Evolutionary conservation across 306 rosid genomes (phyloP), one percentile per base, ranked within the genome.

Genomic region (Purshia tridentata): DNA sequence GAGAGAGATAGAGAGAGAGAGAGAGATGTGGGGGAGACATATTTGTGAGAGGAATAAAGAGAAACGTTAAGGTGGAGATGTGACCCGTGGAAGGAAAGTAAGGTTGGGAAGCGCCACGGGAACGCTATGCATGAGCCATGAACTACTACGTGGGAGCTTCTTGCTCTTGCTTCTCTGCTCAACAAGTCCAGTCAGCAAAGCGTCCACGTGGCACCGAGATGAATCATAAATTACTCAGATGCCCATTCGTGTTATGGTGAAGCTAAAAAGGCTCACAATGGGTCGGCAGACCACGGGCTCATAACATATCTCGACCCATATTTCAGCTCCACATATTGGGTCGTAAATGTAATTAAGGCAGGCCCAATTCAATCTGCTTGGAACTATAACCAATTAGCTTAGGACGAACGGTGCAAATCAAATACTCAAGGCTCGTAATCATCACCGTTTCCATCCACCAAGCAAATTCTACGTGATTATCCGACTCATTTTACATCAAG

Each of bases 1-100:
- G 23, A 66, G 45, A 66, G 71, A 29, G 2, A 14, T 8, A 22
- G 44, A 23, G 23, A 15, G n/a, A 54, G n/a, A 39, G 66, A 39
- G 66, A 60, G 45, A 39, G 48, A 63, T 16, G 40, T n/a, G 29
- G 13, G 10, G 10, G 46, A 5, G 4, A 19, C 53, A 15, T 51
- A 63, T 40, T 5, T 4, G 23, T 5, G n/a, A n/a, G 16, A 19
- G 51, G 8, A 44, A 0, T 1, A 10, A 42, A 41, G 69, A 42
- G 69, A 44, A 65, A 65, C 50, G 69, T 65, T 52, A 44, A 18
- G 52, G 69, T 9, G 50, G 4, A 44, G 69, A 35, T 6, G 37
- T 65, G 69, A 65, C 69, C 5, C 69, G 69, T 65, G 69, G 69
- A 65, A 65, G 69, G 51, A 19, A 19, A 37, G 23, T 20, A 16